Evolutionary conservation across 805 yeast genomes (phyloP).

Genomic region (Starmerella asiatica): DNA sequence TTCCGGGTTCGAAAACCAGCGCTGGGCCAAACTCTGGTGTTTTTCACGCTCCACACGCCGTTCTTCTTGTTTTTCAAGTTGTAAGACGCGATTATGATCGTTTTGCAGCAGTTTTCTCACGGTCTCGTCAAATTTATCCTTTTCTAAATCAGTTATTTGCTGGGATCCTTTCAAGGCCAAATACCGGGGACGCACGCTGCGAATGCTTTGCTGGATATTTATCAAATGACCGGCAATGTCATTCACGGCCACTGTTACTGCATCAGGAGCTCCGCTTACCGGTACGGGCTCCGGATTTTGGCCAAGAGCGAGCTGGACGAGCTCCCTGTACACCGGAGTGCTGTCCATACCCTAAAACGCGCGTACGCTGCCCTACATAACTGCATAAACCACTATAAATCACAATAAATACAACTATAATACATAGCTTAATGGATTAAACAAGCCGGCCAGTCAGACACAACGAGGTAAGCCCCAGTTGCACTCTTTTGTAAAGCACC

Average conservation of each 20-base stretch:
- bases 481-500: background rate
- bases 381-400: too few species aligned
- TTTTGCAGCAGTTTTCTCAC: constrained; percentile 27
- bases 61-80: constrained; percentile 16
- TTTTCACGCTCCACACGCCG: constrained; percentile 8
- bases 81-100: constrained; percentile 22
- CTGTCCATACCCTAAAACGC: too few species aligned
- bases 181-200: constrained; percentile 24
- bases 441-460: background rate
- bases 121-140: constrained; percentile 31
- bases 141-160: constrained; percentile 26
- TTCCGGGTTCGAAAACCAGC: constrained; percentile 21
- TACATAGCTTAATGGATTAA: background rate
- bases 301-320: constrained; percentile 19
- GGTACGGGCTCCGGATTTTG: background rate
- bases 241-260: constrained; percentile 21
- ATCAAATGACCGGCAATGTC: constrained; percentile 20
- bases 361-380: too few species aligned
- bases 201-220: constrained; percentile 4
- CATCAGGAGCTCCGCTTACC: constrained; percentile 15
- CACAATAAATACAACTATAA: too few species aligned
- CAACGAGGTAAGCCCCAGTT: background rate
- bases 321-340: constrained; percentile 20
- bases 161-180: constrained; percentile 22
- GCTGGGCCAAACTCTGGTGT: constrained; percentile 4